Evolutionary conservation across 371 early-diverging fungal genomes (phyloP).

Genomic region (Rhizopus arrhizus): DNA sequence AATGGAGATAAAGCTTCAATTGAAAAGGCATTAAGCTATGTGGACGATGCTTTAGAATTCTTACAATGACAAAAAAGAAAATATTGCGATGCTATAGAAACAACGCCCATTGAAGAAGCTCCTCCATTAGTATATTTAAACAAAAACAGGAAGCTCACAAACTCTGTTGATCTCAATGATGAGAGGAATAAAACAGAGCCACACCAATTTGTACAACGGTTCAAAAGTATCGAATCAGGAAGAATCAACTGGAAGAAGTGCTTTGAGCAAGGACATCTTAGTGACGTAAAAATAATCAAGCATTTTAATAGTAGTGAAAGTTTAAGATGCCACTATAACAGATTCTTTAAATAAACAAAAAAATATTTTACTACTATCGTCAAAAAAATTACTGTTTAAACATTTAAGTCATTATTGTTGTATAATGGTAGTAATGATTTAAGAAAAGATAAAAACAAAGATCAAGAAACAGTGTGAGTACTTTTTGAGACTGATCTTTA

Average conservation of each 20-base stretch:
- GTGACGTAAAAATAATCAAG: conserved; percentile 14
- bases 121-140: conserved; percentile 21
- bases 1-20: conserved; percentile 16
- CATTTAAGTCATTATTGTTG: too few relatives aligned
- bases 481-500: too few relatives aligned
- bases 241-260: conserved; percentile 26
- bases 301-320: conserved; percentile 17
- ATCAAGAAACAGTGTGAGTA: too few relatives aligned
- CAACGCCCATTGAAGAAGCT: conserved; percentile 19
- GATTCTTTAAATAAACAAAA: conserved; percentile 21
- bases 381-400: too few relatives aligned
- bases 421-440: too few relatives aligned
- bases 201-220: conserved; percentile 21
- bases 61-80: conserved; percentile 21
- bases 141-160: conserved; percentile 16
- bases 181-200: conserved; percentile 12
- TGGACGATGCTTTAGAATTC: conserved; percentile 17
- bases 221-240: conserved; percentile 14
- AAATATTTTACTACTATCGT: too few relatives aligned
- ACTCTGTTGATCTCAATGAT: conserved; percentile 8
- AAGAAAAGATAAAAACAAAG: too few relatives aligned
- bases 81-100: conserved; percentile 7
- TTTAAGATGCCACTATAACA: conserved; percentile 24
- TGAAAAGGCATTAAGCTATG: conserved; percentile 25
- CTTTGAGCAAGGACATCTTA: conserved; percentile 23